Conservation (phyloP, 352 stramenopile genomes). For the Globisporangium takayamanum region DNA sequence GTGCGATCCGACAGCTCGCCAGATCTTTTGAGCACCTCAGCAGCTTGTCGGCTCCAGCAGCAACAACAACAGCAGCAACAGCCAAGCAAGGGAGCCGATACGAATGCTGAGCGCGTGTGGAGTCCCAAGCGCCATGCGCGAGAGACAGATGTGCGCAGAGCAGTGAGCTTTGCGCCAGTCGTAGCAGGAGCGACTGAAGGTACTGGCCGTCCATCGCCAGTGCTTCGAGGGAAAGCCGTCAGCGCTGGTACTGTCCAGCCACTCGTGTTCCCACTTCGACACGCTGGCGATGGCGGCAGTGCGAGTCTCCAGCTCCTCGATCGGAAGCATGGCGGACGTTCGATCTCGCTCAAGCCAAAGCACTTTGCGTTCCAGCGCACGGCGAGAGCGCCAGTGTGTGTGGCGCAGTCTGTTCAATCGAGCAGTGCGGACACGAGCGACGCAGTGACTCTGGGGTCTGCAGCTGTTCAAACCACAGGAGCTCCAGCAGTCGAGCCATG, state of each 20-base stretch:
- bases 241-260: background rate
- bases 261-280: constrained; percentile 10
- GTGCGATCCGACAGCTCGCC: constrained; percentile 1
- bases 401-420: background rate
- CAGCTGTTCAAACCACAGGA: background rate
- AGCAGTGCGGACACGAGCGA: background rate
- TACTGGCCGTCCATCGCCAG: too few species aligned
- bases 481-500: too few species aligned
- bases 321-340: background rate
- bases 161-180: background rate
- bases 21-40: constrained; percentile 5
- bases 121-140: constrained; percentile 6
- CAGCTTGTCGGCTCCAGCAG: background rate
- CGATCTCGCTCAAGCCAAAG: constrained; percentile 2
- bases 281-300: background rate
- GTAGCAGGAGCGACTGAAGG: background rate
- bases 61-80: background rate
- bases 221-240: too few species aligned
- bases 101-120: background rate
- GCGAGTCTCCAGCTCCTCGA: constrained; percentile 8
- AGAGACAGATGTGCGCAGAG: background rate
- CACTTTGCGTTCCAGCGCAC: constrained; percentile 11
- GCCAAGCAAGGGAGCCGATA: background rate
- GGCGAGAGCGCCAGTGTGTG: too few species aligned
- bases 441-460: background rate